phyloP scores from a whole-genome alignment of 345 rosid species.

The Eucalyptus microcorys region DNA sequence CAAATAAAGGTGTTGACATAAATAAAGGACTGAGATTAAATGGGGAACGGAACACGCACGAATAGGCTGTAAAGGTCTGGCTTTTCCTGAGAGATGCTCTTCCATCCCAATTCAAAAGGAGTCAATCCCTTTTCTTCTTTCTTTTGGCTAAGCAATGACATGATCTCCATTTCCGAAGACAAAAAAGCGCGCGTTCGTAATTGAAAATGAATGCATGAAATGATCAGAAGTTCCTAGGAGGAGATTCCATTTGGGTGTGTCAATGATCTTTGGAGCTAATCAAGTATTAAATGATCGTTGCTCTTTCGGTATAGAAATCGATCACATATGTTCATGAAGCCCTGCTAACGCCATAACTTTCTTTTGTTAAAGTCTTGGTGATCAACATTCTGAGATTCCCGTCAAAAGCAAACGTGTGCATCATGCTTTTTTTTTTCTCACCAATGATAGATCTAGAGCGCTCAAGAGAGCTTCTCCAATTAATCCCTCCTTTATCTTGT shows the following conservation, averaged over 20 bases:
- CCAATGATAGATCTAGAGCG: background rate
- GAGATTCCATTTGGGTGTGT: background rate
- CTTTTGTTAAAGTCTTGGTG: background rate
- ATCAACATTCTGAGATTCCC: background rate
- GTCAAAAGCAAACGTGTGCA: background rate
- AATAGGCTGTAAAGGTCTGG: constrained; percentile 6
- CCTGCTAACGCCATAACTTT: background rate
- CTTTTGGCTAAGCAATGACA: background rate
- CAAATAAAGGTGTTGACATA: background rate
- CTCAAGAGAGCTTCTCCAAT: background rate
- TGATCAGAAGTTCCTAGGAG: background rate
- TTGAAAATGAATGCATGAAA: background rate
- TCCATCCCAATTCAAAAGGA: background rate
- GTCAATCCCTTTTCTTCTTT: background rate
- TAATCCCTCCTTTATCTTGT: background rate
- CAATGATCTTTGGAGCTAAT: background rate
- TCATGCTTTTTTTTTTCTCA: background rate
- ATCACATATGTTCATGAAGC: background rate
- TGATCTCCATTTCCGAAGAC: background rate
- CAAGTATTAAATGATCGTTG: background rate
- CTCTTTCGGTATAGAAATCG: background rate
- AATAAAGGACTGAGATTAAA: background rate
- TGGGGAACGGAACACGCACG: background rate
- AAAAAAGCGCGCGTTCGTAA: background rate
- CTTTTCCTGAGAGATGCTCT: background rate